Evolutionary conservation across 305 asterid genomes (phyloP), one percentile per base, ranked within the genome.

Genomic region (Ruellia speciosa): DNA sequence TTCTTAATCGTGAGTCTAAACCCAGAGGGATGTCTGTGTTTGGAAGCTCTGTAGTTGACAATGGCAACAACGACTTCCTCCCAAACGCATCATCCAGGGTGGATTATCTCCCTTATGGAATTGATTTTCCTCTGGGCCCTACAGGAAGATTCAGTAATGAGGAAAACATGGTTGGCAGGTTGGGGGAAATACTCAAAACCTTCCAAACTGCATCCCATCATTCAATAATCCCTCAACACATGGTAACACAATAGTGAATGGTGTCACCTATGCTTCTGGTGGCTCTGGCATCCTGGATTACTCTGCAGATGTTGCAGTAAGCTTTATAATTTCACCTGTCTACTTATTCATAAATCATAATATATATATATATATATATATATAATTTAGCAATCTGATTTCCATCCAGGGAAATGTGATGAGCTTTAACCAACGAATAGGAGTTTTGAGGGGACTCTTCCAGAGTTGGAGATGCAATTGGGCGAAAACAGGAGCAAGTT

Each of bases 1-100:
- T 11, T 7, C 49, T 11, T 11, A 6, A 43, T 11, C 15, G 18
- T 10, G 37, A 9, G 31, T 17, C 56, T 45, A 78, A 63, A 48
- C 63, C 49, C 15, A 71, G 54, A 39, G 95, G 93, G 45, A 77
- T 86, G 83, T 86, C 83, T 72, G 87, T 83, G 7, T 86, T 86
- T 71, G 96, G 96, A 15, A 87, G 96, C 14, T 87, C 96, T 19
- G 14, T 87, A 11, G 94, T 84, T 24, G 94, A 87, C 63, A 81
- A 79, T 74, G 96, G 96, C 19, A 87, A 87, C 74, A 87, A 87
- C 66, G 84, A 87, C 54, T 75, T 72, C 71, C 74, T 84, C 13
- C 6, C 59, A 24, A 72, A 52, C 15, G 5, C 87, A 16, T 12
- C 76, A 14, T 86, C 89, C 57, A 87, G 70, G 28, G 96, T 74